These are phyloP conservation scores for Kodamaea alishanica DNA, from an alignment of 1,139 yeast genomes.

Conservation along the genomic window DNA sequence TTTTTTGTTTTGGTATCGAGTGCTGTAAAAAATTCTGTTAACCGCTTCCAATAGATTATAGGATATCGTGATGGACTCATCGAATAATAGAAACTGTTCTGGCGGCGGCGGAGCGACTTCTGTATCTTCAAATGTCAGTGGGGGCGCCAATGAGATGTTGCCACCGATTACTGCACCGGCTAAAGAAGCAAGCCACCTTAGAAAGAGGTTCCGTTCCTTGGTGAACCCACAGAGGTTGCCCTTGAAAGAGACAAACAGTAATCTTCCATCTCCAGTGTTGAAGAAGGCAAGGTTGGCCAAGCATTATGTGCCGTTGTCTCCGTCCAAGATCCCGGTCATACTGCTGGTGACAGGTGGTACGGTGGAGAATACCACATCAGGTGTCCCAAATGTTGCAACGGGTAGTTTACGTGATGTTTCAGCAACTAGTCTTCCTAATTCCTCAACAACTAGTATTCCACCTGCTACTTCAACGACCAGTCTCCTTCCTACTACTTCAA, in stretches of 20 bases:
- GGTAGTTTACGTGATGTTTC: background rate
- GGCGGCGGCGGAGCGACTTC: conserved; percentile 1
- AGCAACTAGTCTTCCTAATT: background rate
- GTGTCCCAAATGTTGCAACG: background rate
- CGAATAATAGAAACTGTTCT: conserved; percentile 4
- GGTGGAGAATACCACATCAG: background rate
- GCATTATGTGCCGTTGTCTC: background rate
- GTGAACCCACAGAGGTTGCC: conserved; percentile 31
- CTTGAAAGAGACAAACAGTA: conserved; percentile 41
- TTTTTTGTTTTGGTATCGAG: background rate
- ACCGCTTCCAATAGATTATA: too few species aligned
- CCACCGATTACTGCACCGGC: background rate
- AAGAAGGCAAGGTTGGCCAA: conserved; percentile 28
- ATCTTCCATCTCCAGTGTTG: conserved; percentile 38
- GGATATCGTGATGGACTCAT: conserved; percentile 4
- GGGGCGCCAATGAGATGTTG: background rate
- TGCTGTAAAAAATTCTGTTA: too few species aligned
- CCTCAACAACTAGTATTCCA: conserved; percentile 1
- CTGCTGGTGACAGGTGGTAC: background rate
- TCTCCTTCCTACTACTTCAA: background rate
- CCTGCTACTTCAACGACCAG: background rate
- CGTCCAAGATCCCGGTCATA: background rate
- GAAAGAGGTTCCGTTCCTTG: conserved; percentile 14
- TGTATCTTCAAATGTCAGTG: conserved; percentile 1
- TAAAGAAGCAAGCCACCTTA: conserved; percentile 2